Percentiles rank a stretch among this genome's conserved stretches.
These are phyloP conservation scores for Aureobasidium lini DNA, from an alignment of 2,329 filamentous ascomycete species.

Conservation along the genomic window DNA sequence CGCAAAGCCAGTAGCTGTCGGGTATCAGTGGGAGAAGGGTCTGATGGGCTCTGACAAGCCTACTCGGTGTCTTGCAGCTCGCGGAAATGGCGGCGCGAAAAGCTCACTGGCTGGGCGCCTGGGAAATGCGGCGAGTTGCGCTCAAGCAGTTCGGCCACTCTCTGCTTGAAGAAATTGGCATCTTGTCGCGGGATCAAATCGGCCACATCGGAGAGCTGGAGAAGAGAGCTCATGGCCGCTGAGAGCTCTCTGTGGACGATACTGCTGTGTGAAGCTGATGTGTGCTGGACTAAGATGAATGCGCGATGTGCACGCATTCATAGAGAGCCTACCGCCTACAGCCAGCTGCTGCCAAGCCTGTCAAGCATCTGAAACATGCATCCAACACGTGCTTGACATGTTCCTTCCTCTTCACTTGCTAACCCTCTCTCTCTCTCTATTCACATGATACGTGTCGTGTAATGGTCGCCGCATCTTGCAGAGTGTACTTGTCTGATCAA, in stretches of 20 bases:
- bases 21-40: slow-evolving; percentile 8
- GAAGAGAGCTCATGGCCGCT: slow-evolving; percentile 20
- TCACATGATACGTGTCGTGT: no score
- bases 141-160: slow-evolving; percentile 52
- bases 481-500: no score
- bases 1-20: slow-evolving; percentile 82
- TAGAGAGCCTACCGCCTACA: no score
- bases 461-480: no score
- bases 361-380: no score
- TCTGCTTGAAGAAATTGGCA: slow-evolving; percentile 22
- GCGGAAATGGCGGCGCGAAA: slow-evolving; percentile 70
- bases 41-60: slow-evolving; percentile 21
- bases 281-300: no score
- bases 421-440: no score
- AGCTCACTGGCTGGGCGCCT: slow-evolving; percentile 90
- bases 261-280: neutral
- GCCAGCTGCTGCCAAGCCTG: neutral
- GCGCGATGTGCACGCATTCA: no score
- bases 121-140: slow-evolving; percentile 66
- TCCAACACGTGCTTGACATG: no score
- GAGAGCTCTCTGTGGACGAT: neutral
- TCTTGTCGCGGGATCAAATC: slow-evolving; percentile 20
- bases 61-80: slow-evolving; percentile 74
- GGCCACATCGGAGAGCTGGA: slow-evolving; percentile 23
- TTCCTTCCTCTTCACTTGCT: no score